Conservation (phyloP, 2,329 filamentous ascomycete species). For the Colletotrichum sp. region DNA sequence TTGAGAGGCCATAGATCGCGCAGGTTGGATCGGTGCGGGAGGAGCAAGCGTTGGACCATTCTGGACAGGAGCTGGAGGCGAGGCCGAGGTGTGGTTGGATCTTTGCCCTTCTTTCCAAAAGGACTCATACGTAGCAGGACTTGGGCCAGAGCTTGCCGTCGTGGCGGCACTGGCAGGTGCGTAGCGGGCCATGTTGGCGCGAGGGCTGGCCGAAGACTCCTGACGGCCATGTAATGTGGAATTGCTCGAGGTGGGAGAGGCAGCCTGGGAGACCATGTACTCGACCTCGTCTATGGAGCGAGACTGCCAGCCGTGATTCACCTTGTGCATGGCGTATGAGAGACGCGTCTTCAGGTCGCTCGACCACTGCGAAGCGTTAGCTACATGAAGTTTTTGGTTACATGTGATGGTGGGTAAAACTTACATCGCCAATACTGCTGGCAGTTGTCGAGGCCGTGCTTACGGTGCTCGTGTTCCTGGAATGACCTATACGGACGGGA, state of each 20-base stretch:
- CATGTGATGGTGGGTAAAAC: slow-evolving; percentile 19
- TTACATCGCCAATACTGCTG: slow-evolving; percentile 80
- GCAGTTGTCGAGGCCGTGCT: slow-evolving; percentile 65
- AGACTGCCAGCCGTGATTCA: slow-evolving; percentile 87
- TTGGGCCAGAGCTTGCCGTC: slow-evolving; percentile 29
- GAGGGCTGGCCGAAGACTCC: slow-evolving; percentile 60
- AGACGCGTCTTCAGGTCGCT: slow-evolving; percentile 82
- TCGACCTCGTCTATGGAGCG: slow-evolving; percentile 81
- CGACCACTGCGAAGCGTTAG: slow-evolving; percentile 62
- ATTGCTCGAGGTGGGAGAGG: slow-evolving; percentile 65
- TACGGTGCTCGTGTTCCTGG: slow-evolving; percentile 74
- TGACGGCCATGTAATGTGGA: slow-evolving; percentile 59
- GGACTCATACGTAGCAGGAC: slow-evolving; percentile 40
- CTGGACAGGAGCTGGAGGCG: slow-evolving; percentile 40
- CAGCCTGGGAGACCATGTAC: slow-evolving; percentile 71
- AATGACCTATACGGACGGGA: slow-evolving; percentile 61
- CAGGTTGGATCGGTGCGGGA: slow-evolving; percentile 60
- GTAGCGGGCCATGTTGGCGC: slow-evolving; percentile 24
- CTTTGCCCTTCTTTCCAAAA: slow-evolving; percentile 45
- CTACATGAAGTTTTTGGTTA: neutral
- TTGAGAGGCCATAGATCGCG: slow-evolving; percentile 38
- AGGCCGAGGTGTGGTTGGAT: slow-evolving; percentile 28
- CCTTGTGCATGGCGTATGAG: slow-evolving; percentile 92
- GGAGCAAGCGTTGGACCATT: slow-evolving; percentile 51
- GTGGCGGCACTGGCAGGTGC: slow-evolving; percentile 16